A percentile compares a stretch with the other conserved stretches of the same genome.
Evolutionary conservation across 2,329 filamentous ascomycete genomes (phyloP).

Genomic region (Colletotrichum kahawae): DNA sequence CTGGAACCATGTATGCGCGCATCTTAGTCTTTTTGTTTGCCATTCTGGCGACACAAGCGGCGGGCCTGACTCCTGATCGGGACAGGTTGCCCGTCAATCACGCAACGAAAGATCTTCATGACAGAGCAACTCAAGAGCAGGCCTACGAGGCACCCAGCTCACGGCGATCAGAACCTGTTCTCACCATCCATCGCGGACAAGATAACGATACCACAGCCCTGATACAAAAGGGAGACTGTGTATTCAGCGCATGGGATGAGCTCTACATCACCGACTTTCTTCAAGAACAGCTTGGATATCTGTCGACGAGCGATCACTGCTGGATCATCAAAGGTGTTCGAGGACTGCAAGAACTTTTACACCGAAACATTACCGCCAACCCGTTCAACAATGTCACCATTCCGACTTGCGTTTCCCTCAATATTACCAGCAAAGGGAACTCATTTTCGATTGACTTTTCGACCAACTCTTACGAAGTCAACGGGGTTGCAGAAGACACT

Average conservation of each 20-base stretch:
- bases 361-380: constrained; percentile 6
- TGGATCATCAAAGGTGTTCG: constrained; percentile 14
- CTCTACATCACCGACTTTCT: constrained; percentile 14
- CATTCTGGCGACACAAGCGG: not conserved
- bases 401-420: constrained; percentile 2
- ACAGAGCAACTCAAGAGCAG: not conserved
- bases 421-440: not conserved
- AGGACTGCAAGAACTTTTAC: not conserved
- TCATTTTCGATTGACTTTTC: constrained; percentile 16
- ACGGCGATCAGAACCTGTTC: not conserved
- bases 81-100: not conserved
- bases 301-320: constrained; percentile 8
- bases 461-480: not conserved
- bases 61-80: not conserved
- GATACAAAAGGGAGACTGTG: not conserved
- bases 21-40: not conserved
- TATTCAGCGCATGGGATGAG: not conserved
- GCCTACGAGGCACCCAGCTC: not conserved
- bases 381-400: constrained; percentile 12
- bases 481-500: not conserved
- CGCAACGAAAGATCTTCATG: not conserved
- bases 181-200: not conserved
- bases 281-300: not conserved
- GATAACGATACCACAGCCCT: not conserved
- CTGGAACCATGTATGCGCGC: not conserved